These are phyloP conservation scores for Epichloe festucae DNA, from an alignment of 2,329 filamentous ascomycete genomes.

Conservation along the genomic window DNA sequence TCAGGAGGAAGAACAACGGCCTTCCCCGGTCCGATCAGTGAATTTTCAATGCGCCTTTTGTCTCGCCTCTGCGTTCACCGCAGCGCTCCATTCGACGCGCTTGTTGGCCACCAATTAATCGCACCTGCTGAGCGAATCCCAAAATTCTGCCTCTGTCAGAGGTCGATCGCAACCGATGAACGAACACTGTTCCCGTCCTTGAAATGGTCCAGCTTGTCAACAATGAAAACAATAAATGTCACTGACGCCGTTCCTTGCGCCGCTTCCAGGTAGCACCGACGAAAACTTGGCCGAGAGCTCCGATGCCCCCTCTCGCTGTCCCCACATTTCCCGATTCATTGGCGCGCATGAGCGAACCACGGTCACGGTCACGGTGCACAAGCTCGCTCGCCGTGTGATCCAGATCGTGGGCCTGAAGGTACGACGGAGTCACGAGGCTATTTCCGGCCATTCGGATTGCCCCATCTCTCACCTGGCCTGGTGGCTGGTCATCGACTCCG, in stretches of 20 bases:
- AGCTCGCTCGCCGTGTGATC: not conserved
- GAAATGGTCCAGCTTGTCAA: not conserved
- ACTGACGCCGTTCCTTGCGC: not conserved
- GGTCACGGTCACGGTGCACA: not conserved
- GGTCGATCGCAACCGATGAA: not conserved
- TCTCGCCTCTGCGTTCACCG: no score
- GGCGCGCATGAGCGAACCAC: not conserved
- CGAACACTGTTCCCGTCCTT: not conserved
- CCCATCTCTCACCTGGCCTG: no score
- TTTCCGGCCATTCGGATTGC: not conserved
- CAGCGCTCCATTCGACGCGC: no score
- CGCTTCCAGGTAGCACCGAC: not conserved
- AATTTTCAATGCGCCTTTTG: no score
- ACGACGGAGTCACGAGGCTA: not conserved
- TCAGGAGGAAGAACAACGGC: no score
- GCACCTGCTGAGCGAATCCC: no score
- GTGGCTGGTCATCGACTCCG: no score
- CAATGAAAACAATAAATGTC: not conserved
- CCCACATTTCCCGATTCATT: not conserved
- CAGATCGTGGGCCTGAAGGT: not conserved
- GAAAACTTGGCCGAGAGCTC: no score
- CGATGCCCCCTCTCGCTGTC: not conserved
- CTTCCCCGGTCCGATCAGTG: no score
- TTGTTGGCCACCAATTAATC: no score
- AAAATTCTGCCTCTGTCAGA: no score